Base-by-base conservation (phyloP, 2,329 filamentous ascomycete genomes). In the Trichoderma citrinoviride region DNA sequence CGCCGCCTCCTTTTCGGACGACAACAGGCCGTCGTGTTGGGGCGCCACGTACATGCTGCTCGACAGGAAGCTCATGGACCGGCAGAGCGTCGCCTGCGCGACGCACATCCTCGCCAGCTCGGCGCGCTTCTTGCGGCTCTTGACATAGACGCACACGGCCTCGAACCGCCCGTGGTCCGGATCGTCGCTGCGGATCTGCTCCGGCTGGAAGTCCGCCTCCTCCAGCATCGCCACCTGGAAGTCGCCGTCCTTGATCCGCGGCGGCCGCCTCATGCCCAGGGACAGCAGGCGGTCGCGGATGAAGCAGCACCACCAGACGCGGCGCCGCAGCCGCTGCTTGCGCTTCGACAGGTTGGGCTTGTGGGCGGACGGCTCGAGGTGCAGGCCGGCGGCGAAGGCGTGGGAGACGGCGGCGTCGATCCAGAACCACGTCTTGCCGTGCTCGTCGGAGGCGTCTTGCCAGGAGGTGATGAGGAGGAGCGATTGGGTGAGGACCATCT, bases 271-370 rank as follows among this genome's bases (percentile, higher is more conserved):
- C 60, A 62, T 62, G 40, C 60, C 60, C 7, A 62, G 49, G 1
- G 60, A 62, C 17, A 62, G 27, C 40, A 62, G 49, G 5, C 60
- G 60, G n/a, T 62, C 60, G 49, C 60, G 60, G n/a, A 54, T 62
- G 60, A 62, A 62, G 40, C 60, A 62, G 40, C 60, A 62, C 60
- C 60, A 62, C 60, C 60, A 62, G 25, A 62, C 60, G 7, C 60
- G 60, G 0, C 60, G 60, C 1, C 60, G 60, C 25, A 62, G 60
- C 15, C 60, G 53, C 27, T 62, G 60, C 25, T 33, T 62, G 12
- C 60, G 40, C 15, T 53, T 62, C 21, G 60, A 54, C 10, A 62
- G n/a, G 40, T 62, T 62, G 19, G 60, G 60, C 40, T 54, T 62
- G 49, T 54, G 46, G 7, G 46, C 49, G 2, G 60, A 62, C 7